These are phyloP conservation scores for Talaromyces sp. DNA, from an alignment of 2,329 filamentous ascomycete genomes.

Conservation along the genomic window DNA sequence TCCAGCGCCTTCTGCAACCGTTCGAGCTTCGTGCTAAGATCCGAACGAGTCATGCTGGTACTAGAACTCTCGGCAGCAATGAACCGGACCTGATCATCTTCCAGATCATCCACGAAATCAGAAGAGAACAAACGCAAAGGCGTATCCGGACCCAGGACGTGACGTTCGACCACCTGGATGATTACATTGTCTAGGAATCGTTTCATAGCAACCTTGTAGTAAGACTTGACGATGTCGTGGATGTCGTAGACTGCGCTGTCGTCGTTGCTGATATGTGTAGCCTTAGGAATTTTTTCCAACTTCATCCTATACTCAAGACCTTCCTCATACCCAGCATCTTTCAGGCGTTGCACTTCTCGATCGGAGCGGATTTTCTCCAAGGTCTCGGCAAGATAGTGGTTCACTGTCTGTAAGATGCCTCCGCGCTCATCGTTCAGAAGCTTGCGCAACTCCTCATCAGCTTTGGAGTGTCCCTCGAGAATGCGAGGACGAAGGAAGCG, in stretches of 20 bases:
- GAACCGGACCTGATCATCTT: constrained; percentile 45
- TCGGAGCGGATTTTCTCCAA: constrained; percentile 23
- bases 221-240: constrained; percentile 56
- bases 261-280: constrained; percentile 31
- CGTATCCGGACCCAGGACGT: constrained; percentile 48
- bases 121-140: constrained; percentile 52
- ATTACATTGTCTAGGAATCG: constrained; percentile 59
- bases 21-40: not conserved
- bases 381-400: constrained; percentile 48
- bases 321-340: constrained; percentile 4
- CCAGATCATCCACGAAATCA: constrained; percentile 47
- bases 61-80: constrained; percentile 54
- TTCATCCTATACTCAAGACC: not conserved
- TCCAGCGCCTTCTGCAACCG: not conserved
- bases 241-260: constrained; percentile 48
- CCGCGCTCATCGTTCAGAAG: constrained; percentile 48
- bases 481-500: constrained; percentile 22
- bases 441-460: constrained; percentile 45
- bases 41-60: constrained; percentile 17
- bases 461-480: constrained; percentile 20
- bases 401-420: constrained; percentile 45
- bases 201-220: constrained; percentile 58
- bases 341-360: constrained; percentile 11
- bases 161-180: constrained; percentile 52
- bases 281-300: constrained; percentile 12